Evolutionary conservation across 2,329 filamentous ascomycete genomes (phyloP).

Genomic region (Colletotrichum spinosum): DNA sequence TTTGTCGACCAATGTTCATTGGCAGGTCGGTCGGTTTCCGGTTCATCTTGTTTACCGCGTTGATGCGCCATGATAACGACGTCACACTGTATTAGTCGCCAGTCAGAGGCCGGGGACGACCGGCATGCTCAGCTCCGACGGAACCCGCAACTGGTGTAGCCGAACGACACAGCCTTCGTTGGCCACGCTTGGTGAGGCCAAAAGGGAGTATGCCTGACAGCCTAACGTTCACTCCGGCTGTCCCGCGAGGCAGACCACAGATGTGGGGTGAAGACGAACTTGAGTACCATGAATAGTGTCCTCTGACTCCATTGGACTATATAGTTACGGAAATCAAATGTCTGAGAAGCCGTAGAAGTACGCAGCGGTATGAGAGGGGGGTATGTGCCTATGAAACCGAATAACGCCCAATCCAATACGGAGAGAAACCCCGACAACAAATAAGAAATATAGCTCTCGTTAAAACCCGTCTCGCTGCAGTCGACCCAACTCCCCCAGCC

Average conservation of each 20-base stretch:
- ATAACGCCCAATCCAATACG: slow-evolving; percentile 30
- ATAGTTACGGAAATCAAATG: slow-evolving; percentile 7
- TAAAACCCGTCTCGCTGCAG: slow-evolving; percentile 21
- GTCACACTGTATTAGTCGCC: neutral
- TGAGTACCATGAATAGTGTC: slow-evolving; percentile 24
- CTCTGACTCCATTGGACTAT: slow-evolving; percentile 34
- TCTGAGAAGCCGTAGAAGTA: slow-evolving; percentile 1
- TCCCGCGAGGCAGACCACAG: neutral
- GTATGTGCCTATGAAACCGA: slow-evolving; percentile 32
- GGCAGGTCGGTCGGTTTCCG: neutral
- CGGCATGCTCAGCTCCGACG: slow-evolving; percentile 1
- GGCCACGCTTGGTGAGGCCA: slow-evolving; percentile 6
- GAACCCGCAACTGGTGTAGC: slow-evolving; percentile 10
- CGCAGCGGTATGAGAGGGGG: slow-evolving; percentile 27
- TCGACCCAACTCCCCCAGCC: slow-evolving; percentile 28
- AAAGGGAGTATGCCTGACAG: slow-evolving; percentile 10
- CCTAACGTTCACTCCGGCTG: neutral
- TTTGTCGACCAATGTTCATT: neutral
- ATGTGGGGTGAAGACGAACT: slow-evolving; percentile 12
- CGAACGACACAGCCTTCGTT: slow-evolving; percentile 7
- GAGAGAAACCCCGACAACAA: slow-evolving; percentile 19
- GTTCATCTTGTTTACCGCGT: neutral
- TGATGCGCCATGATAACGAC: slow-evolving; percentile 2
- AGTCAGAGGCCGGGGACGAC: too few relatives aligned
- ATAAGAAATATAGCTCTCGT: slow-evolving; percentile 23